Evolutionary conservation across 371 early-diverging fungal species (phyloP), one percentile per base, ranked within the genome.

Genomic region (Thermomucor indicae-seudaticae): DNA sequence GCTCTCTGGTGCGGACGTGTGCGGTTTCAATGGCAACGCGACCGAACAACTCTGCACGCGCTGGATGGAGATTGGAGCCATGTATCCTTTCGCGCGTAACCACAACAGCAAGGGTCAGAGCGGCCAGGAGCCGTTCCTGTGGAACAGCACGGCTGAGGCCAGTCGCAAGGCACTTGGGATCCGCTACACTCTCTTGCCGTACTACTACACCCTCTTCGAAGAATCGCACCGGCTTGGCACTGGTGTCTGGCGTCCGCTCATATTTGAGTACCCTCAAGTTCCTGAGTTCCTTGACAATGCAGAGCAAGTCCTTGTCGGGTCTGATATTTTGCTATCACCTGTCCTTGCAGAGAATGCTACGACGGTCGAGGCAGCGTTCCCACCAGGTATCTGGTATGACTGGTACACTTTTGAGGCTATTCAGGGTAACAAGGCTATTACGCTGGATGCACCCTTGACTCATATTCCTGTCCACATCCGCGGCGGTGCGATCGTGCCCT

Each of bases 1-100:
- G 17, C 77, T 79, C 61, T 65, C 71, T 27, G 89, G 89, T 7
- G 81, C 86, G 27, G 89, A 88, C 55, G 77, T 88, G 40, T 83
- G 89, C 31, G 89, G 89, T 17, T 88, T 88, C 60, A 73, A 78
- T 42, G 69, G 59, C 7, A 65, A 77, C 22, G 65, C 86, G 3
- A 68, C 72, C 6, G 74, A 81, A 24, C 62, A 78, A 38, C 66
- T 88, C 25, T 75, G 84, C 62, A 75, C 81, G 20, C 78, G 86
- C 17, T 88, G 88, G 88, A 78, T 78, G 57, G 79, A 80, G 57
- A 60, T 88, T 14, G 91, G 89, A 4, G 62, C 86, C 11, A 81
- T 90, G 53, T 85, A 87, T 52, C 88, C 91, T 4, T 90, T 90
- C 63, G 75, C 79, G 55, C 74, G 89, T 20, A 85, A 85, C 50